Evolutionary conservation across 257 asterid genomes (phyloP).

Genomic region (Fraxinus quadrangulata): DNA sequence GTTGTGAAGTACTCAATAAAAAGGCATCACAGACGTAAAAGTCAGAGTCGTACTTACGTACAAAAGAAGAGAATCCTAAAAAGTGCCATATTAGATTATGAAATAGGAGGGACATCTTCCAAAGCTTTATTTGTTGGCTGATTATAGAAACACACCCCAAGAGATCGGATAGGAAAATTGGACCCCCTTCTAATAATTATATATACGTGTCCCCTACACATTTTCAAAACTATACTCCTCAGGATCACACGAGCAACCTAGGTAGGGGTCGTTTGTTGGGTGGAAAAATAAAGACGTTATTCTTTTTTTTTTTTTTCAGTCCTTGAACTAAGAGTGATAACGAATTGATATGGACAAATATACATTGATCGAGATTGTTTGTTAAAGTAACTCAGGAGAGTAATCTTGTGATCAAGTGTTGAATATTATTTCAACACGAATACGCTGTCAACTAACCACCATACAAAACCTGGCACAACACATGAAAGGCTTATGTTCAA

Average conservation of each 20-base stretch:
- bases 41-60: slow-evolving; percentile 37
- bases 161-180: background rate
- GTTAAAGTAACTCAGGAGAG: too few relatives aligned
- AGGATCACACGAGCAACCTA: background rate
- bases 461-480: too few relatives aligned
- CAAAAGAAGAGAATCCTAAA: slow-evolving; percentile 42
- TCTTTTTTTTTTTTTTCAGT: too few relatives aligned
- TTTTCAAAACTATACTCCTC: background rate
- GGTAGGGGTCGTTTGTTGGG: background rate
- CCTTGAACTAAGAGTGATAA: too few relatives aligned
- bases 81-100: slow-evolving; percentile 21
- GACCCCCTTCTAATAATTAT: background rate
- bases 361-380: too few relatives aligned
- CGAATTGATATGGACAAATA: too few relatives aligned
- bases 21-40: slow-evolving; percentile 23
- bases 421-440: too few relatives aligned
- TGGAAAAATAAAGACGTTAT: background rate
- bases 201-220: background rate
- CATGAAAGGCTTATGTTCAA: too few relatives aligned
- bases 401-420: too few relatives aligned
- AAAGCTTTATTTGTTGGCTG: slow-evolving; percentile 21
- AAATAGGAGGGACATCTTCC: slow-evolving; percentile 28
- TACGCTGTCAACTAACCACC: too few relatives aligned
- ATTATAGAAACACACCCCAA: slow-evolving; percentile 17
- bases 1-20: slow-evolving; percentile 14